Evolutionary conservation across 164 flowering plant species (phyloP).

Genomic region (Paratinospora sagittata): DNA sequence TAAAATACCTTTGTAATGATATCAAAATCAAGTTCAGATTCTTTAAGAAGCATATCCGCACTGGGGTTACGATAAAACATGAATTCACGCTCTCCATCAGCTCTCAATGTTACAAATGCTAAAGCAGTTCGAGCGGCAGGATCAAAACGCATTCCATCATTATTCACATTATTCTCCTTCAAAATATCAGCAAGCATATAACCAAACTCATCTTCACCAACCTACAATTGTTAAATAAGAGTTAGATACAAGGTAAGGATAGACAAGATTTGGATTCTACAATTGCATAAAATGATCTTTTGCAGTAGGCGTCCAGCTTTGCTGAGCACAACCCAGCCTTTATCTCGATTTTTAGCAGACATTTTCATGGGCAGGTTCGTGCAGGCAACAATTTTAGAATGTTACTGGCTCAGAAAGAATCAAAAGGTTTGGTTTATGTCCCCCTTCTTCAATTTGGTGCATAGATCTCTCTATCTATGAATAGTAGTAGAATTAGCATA

Average conservation of each 20-base stretch:
- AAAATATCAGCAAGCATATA: slow-evolving; percentile 93
- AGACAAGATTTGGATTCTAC: background rate
- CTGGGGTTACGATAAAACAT: slow-evolving; percentile 99
- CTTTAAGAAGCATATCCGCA: slow-evolving; percentile 96
- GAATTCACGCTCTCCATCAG: slow-evolving; percentile 93
- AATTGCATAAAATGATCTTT: background rate
- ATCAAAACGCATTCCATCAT: slow-evolving; percentile 87
- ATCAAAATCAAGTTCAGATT: slow-evolving; percentile 72
- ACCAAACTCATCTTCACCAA: slow-evolving; percentile 98
- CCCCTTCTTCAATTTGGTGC: background rate
- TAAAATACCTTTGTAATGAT: slow-evolving; percentile 71
- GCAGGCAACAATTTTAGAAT: background rate
- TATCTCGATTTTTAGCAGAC: background rate
- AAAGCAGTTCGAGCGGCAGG: slow-evolving; percentile 96
- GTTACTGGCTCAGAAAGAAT: background rate
- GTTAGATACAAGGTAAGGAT: slow-evolving; percentile 1
- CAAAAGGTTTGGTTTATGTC: background rate
- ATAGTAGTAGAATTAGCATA: no score
- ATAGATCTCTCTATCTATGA: no score
- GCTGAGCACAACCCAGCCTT: background rate
- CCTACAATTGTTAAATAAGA: slow-evolving; percentile 36
- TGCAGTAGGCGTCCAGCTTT: background rate
- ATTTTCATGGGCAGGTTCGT: background rate
- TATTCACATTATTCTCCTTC: slow-evolving; percentile 85
- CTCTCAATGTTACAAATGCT: slow-evolving; percentile 85